Conservation (phyloP, 2,329 filamentous ascomycete species). For the Neonectria neomacrospora region DNA sequence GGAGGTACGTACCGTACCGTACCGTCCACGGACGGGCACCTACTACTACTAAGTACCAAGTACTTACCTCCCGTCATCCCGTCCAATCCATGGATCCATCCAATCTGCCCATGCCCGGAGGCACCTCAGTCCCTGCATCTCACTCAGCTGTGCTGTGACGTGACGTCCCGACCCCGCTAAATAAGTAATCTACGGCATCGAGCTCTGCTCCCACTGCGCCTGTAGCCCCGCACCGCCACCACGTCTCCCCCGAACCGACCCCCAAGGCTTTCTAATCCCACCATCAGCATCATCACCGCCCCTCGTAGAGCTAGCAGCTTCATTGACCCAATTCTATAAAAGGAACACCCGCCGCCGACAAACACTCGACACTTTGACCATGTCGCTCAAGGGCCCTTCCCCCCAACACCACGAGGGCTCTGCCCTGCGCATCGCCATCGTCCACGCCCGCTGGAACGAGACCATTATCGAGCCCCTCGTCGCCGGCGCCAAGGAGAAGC, state of each 20-base stretch:
- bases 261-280: constrained; percentile 18
- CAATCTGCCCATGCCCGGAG: too few species aligned
- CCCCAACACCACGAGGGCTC: constrained; percentile 72
- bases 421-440: constrained; percentile 87
- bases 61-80: too few species aligned
- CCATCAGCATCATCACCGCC: constrained; percentile 14
- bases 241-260: constrained; percentile 10
- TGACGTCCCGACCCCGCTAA: constrained; percentile 42
- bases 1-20: constrained; percentile 36
- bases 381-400: constrained; percentile 66
- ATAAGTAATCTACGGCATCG: constrained; percentile 1
- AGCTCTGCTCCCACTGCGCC: constrained; percentile 18
- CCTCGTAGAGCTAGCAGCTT: neutral
- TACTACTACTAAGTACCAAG: too few species aligned
- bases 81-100: too few species aligned
- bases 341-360: neutral
- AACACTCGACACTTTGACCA: constrained; percentile 10
- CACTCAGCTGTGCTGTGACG: constrained; percentile 38
- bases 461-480: constrained; percentile 89
- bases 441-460: constrained; percentile 96
- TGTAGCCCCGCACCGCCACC: constrained; percentile 38
- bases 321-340: neutral
- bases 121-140: constrained; percentile 13
- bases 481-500: constrained; percentile 79
- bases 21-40: too few species aligned